Base-by-base conservation (phyloP, 331 rosid genomes). In the Pyracantha coccinea region DNA sequence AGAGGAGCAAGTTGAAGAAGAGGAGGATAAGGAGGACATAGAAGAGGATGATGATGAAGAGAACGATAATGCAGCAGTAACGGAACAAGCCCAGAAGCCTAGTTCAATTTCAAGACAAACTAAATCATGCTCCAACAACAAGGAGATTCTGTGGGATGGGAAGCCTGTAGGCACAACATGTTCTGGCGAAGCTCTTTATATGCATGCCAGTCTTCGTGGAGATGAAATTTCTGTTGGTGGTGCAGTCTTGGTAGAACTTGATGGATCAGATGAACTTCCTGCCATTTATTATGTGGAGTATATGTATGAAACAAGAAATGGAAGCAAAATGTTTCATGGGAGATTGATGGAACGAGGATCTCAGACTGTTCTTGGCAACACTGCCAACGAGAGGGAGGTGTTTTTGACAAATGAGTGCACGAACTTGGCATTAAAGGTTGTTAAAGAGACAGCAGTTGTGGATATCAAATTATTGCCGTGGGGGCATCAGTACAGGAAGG, bases 311-410 rank as follows among this genome's bases (percentile, higher is more conserved):
- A 76, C 92, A 29, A 83, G 75, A 25, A 69, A 60, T 60, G 95
- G 92, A 65, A 78, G 74, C 68, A 92, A 92, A 80, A 87, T 90
- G 96, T 86, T 92, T 66, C 99, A 94, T 72, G 99, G 97, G 12
- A 86, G 97, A 83, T 21, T 87, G 80, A 74, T 90, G 92, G 85
- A 84, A 60, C 85, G 73, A 77, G 99, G 97, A 69, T 82, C 89
- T 44, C 80, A 87, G 54, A 94, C 97, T 73, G 93, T 94, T 78
- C 92, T 94, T 76, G 99, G 96, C 69, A 94, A 94, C 64, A 69
- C 97, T 61, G 97, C 93, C 17, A 92, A 84, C 57, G 96, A 87
- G 85, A 87, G 97, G 52, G 97, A 94, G 82, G 83, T 92, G 21
- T 94, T 94, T 85, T 80, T 94, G 73, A 92, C 92, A 27, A 94